phyloP scores from a whole-genome alignment of 2,329 filamentous ascomycete genomes.

The Paraphaeosphaeria sporulosa region DNA sequence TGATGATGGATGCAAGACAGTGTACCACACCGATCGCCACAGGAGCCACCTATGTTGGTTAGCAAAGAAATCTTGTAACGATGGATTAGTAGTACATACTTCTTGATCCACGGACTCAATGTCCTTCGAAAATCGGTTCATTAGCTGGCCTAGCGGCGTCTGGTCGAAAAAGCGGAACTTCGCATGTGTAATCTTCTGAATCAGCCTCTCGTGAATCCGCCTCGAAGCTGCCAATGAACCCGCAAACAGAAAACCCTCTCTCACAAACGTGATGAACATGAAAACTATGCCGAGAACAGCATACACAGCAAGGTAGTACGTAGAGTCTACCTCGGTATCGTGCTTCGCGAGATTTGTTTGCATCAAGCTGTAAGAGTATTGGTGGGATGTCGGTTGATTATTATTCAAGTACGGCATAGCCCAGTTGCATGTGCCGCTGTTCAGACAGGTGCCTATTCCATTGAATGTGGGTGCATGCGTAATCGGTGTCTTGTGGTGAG shows the following conservation, averaged over 20 bases:
- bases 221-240: conserved; percentile 89
- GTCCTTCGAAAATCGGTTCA: conserved; percentile 99
- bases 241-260: conserved; percentile 90
- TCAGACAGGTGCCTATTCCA: conserved; percentile 56
- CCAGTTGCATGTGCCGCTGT: conserved; percentile 61
- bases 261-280: conserved; percentile 79
- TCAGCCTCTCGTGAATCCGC: conserved; percentile 80
- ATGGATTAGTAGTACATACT: conserved; percentile 55
- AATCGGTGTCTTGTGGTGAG: conserved; percentile 49
- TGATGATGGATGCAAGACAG: conserved; percentile 73
- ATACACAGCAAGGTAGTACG: conserved; percentile 85
- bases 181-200: conserved; percentile 81
- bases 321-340: conserved; percentile 71
- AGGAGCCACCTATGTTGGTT: conserved; percentile 62
- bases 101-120: conserved; percentile 95
- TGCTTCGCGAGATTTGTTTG: conserved; percentile 50
- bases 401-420: conserved; percentile 43
- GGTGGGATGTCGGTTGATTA: conserved; percentile 28
- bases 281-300: conserved; percentile 80
- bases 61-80: background rate
- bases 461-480: conserved; percentile 54
- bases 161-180: conserved; percentile 98
- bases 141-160: conserved; percentile 92
- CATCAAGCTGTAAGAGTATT: conserved; percentile 48
- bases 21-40: conserved; percentile 81